Conservation (phyloP, 805 yeast species). For the Yarrowia divulgata region DNA sequence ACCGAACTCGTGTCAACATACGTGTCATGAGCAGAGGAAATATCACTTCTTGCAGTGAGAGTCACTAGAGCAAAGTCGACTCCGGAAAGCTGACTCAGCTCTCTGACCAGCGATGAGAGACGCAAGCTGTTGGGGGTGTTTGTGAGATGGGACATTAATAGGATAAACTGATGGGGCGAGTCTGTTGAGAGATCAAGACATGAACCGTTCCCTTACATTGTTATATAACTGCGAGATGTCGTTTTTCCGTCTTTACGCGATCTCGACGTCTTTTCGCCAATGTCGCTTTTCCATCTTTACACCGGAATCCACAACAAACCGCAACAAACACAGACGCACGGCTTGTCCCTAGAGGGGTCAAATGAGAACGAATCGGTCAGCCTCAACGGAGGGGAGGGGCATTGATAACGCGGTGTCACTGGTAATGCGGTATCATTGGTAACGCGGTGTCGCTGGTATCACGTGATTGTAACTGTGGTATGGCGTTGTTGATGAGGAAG, state of each 20-base stretch:
- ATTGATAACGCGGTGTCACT: too few relatives aligned
- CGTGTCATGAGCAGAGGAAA: too few relatives aligned
- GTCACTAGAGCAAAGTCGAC: constrained; percentile 15
- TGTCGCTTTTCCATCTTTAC: constrained; percentile 18
- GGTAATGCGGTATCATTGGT: too few relatives aligned
- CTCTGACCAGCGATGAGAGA: background rate
- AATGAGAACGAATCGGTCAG: background rate
- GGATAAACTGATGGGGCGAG: too few relatives aligned
- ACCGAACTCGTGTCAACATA: background rate
- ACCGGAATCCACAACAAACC: background rate
- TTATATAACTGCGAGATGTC: constrained; percentile 14
- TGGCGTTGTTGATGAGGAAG: too few relatives aligned
- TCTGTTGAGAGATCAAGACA: too few relatives aligned
- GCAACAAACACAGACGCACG: background rate
- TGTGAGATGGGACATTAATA: too few relatives aligned
- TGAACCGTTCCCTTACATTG: background rate
- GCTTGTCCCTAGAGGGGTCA: background rate
- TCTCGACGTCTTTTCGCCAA: background rate
- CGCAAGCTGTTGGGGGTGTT: background rate
- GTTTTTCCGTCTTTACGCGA: constrained; percentile 11
- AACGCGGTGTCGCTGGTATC: too few relatives aligned
- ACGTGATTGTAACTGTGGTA: too few relatives aligned
- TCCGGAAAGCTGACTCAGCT: background rate
- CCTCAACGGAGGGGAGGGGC: background rate
- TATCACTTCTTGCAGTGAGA: background rate